Base-by-base conservation (phyloP, 192 early-diverging fungal genomes). In the Umbelopsis ramanniana region DNA sequence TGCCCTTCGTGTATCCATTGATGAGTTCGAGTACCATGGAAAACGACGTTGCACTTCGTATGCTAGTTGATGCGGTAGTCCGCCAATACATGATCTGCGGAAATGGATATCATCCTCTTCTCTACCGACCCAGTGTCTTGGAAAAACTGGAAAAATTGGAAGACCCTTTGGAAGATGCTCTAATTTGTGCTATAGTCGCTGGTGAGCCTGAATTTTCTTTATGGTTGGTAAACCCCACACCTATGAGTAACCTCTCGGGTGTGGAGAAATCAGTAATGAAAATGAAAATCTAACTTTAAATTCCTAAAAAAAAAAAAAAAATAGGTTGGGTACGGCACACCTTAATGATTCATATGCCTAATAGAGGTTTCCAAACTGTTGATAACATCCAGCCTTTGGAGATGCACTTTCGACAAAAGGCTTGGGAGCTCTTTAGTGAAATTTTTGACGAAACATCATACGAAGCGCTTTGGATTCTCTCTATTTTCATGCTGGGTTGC, bases 311-410 rank as follows among this genome's bases (percentile, higher is more conserved):
- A n/a, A n/a, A n/a, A n/a, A n/a, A n/a, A n/a, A n/a, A n/a, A n/a
- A n/a, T n/a, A n/a, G 69, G 50, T 0, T 72, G 71, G 71, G 21
- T 72, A 21, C 53, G 52, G 14, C 71, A 72, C 57, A 72, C 71
- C 21, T 45, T 63, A 1, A 57, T 60, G 55, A 57, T 46, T n/a
- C 55, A 72, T 60, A 68, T 48, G 57, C 57, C 57, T 14, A 63
- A 63, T 38, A 45, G 45, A 24, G 67, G 22, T 6, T 21, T 48
- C 24, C 67, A 46, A 24, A 26, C 71, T 8, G 14, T 52, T 1
- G 69, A 40, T 29, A 52, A 47, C n/a, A 71, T 71, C 22, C 48
- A 53, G 24, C 71, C 71, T 8, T 45, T 72, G 19, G 52, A 57
- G 29, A 55, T 46, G 33, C 60, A 72, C 35, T 72, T 72, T 40